Percentiles rank a stretch among this genome's conserved stretches.
Evolutionary conservation across 441 rosid species (phyloP).

Genomic region (Pelargonium fulgidum): DNA sequence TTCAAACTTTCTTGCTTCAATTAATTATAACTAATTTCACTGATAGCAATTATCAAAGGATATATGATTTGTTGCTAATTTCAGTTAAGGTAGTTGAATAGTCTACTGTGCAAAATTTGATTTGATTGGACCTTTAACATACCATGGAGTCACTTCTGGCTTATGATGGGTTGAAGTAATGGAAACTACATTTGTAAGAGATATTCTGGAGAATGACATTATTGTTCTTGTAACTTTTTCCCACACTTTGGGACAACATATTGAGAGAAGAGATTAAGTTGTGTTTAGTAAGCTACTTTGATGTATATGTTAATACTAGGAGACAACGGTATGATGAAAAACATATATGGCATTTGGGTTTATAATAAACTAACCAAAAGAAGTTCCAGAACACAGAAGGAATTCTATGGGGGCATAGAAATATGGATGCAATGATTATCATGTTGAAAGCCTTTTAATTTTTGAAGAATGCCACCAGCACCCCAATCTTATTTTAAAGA

Average conservation of each 20-base stretch:
- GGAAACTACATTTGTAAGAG: not conserved
- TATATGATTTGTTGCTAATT: not conserved
- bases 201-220: not conserved
- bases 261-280: not conserved
- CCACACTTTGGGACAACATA: not conserved
- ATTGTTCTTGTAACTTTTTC: not conserved
- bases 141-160: not conserved
- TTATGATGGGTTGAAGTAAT: not conserved
- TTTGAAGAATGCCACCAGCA: too few relatives aligned
- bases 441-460: too few relatives aligned
- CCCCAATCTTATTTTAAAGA: too few relatives aligned
- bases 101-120: not conserved
- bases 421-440: not conserved
- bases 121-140: not conserved
- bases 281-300: slow-evolving; percentile 1
- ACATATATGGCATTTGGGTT: not conserved
- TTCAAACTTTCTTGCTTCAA: not conserved
- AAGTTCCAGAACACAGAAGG: not conserved
- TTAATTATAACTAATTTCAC: not conserved
- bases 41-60: not conserved
- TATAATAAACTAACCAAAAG: not conserved
- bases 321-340: not conserved
- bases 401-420: not conserved
- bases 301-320: not conserved
- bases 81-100: not conserved